phyloP scores from a whole-genome alignment of 768 basidiomycete species.

The Trametes elegans region DNA sequence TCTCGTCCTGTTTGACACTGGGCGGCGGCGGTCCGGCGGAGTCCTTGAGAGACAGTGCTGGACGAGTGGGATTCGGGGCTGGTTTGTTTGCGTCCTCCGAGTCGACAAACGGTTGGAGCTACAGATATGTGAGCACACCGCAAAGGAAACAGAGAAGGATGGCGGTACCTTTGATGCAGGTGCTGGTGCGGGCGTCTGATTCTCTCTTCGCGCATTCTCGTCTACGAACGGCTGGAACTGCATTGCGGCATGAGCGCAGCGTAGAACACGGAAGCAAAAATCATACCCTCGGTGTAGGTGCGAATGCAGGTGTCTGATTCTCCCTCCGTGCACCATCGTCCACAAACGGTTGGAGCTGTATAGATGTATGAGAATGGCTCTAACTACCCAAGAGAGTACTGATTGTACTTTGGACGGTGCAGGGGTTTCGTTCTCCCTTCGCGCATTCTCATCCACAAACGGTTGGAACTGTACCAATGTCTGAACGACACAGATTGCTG shows the following conservation, averaged over 20 bases:
- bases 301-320: slow-evolving; percentile 35
- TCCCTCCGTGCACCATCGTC: slow-evolving; percentile 58
- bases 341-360: slow-evolving; percentile 68
- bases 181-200: slow-evolving; percentile 33
- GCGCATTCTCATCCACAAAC: slow-evolving; percentile 62
- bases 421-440: slow-evolving; percentile 42
- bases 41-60: slow-evolving; percentile 50
- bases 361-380: no score
- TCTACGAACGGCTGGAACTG: slow-evolving; percentile 73
- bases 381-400: no score
- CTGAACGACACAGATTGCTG: background rate
- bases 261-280: no score
- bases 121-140: background rate
- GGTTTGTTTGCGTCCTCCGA: slow-evolving; percentile 45
- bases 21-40: slow-evolving; percentile 26
- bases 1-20: slow-evolving; percentile 22
- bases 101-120: slow-evolving; percentile 73
- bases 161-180: slow-evolving; percentile 20
- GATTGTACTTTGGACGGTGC: slow-evolving; percentile 15
- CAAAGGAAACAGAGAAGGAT: background rate
- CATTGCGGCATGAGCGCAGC: no score
- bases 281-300: slow-evolving; percentile 24
- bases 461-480: slow-evolving; percentile 58
- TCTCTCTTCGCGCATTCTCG: slow-evolving; percentile 52
- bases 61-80: slow-evolving; percentile 33